Evolutionary conservation across 202 grass and related monocot species (phyloP).

Genomic region (Dendrocalamus latiflorus): DNA sequence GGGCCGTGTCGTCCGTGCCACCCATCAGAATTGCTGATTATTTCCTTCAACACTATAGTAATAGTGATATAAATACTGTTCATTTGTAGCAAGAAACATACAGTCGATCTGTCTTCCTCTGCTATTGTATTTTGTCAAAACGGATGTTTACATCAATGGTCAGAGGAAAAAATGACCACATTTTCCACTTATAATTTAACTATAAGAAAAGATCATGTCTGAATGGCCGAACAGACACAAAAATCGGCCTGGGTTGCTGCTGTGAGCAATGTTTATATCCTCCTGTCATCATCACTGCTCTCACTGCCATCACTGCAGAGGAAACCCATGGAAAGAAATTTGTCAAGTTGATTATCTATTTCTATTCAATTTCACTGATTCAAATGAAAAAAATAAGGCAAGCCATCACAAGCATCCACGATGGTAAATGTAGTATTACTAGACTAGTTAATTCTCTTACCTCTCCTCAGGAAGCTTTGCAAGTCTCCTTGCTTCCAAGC

Average conservation of each 20-base stretch:
- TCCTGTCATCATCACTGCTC: conserved; percentile 74
- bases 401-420: background rate
- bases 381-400: background rate
- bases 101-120: conserved; percentile 19
- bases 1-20: no score
- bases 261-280: conserved; percentile 13
- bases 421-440: background rate
- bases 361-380: background rate
- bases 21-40: background rate
- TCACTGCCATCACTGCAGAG: conserved; percentile 73
- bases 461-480: conserved; percentile 90
- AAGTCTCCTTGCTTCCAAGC: conserved; percentile 90
- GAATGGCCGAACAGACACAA: background rate
- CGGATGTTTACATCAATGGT: conserved; percentile 29
- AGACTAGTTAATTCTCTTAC: conserved; percentile 32
- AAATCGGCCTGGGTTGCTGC: background rate
- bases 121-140: conserved; percentile 21
- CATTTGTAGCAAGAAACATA: background rate
- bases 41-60: background rate
- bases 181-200: conserved; percentile 23
- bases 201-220: background rate
- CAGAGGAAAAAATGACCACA: conserved; percentile 27
- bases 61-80: background rate
- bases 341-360: background rate
- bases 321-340: background rate